A percentile compares a stretch with the other conserved stretches of the same genome.
Conservation (phyloP, 2,329 filamentous ascomycete genomes). For the Penicillium sp. region DNA sequence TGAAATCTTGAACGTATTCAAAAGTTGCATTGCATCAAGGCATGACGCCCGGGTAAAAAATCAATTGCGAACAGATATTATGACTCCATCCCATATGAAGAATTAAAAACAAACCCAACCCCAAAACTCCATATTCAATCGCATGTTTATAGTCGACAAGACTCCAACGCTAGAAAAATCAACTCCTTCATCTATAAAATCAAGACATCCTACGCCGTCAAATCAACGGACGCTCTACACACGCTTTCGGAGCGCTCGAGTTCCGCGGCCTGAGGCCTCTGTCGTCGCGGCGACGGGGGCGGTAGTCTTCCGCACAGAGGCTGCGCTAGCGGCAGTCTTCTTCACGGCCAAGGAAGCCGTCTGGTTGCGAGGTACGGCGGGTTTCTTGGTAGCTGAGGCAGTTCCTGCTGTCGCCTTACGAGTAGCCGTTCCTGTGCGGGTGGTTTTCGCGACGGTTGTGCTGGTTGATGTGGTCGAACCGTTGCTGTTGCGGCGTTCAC, state of each 20-base stretch:
- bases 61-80: neutral
- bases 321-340: slow-evolving; percentile 36
- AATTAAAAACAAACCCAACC: neutral
- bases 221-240: slow-evolving; percentile 25
- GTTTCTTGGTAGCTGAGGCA: slow-evolving; percentile 33
- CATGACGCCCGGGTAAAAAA: too few species aligned
- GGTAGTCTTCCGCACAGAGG: slow-evolving; percentile 38
- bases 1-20: too few species aligned
- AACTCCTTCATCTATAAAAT: neutral
- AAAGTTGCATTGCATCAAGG: too few species aligned
- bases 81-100: neutral
- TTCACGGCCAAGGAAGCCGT: slow-evolving; percentile 41
- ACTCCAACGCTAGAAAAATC: slow-evolving; percentile 7
- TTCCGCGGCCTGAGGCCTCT: slow-evolving; percentile 39
- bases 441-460: slow-evolving; percentile 42
- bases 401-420: slow-evolving; percentile 36
- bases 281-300: slow-evolving; percentile 27
- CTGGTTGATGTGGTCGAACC: slow-evolving; percentile 44
- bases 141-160: neutral
- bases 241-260: slow-evolving; percentile 47
- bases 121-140: neutral
- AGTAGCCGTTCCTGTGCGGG: slow-evolving; percentile 31
- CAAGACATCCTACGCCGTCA: neutral
- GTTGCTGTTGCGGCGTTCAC: slow-evolving; percentile 42
- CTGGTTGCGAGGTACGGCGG: slow-evolving; percentile 31